These are phyloP conservation scores for Orbilia javanica DNA, from an alignment of 2,329 filamentous ascomycete species.

Conservation along the genomic window DNA sequence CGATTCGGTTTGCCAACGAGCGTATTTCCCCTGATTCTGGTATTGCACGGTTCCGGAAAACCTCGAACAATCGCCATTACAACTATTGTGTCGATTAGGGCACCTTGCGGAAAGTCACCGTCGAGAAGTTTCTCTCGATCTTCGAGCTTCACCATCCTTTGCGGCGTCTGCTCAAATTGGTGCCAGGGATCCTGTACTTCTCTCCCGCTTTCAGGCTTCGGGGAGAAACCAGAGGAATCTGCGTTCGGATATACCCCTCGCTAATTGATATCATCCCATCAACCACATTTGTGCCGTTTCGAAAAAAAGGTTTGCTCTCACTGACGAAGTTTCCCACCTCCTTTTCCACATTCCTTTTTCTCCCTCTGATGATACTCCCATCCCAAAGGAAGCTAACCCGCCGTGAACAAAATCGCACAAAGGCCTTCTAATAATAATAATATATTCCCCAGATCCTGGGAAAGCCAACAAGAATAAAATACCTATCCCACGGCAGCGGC, in stretches of 20 bases:
- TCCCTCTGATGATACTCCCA: constrained; percentile 10
- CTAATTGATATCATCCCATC: constrained; percentile 54
- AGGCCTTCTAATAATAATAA: constrained; percentile 40
- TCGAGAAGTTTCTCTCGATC: constrained; percentile 28
- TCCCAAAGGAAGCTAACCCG: constrained; percentile 15
- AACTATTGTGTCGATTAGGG: constrained; percentile 21
- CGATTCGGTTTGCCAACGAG: constrained; percentile 5
- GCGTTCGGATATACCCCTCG: constrained; percentile 56
- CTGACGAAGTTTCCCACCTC: constrained; percentile 34
- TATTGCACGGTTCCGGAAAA: not conserved
- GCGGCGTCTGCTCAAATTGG: constrained; percentile 31
- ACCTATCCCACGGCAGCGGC: constrained; percentile 54
- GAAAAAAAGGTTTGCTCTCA: constrained; percentile 40
- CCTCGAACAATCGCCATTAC: not conserved
- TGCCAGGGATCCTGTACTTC: constrained; percentile 39
- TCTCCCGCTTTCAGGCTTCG: constrained; percentile 56
- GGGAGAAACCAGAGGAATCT: constrained; percentile 48
- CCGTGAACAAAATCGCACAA: constrained; percentile 38
- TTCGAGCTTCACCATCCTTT: not conserved
- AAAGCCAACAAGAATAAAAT: constrained; percentile 52
- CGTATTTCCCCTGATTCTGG: constrained; percentile 20
- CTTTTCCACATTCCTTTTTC: constrained; percentile 46
- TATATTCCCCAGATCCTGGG: constrained; percentile 47
- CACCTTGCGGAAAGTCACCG: constrained; percentile 16
- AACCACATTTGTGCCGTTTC: constrained; percentile 44